These are phyloP conservation scores for Backusella tarrabulga DNA, from an alignment of 192 early-diverging fungal species.

Conservation along the genomic window DNA sequence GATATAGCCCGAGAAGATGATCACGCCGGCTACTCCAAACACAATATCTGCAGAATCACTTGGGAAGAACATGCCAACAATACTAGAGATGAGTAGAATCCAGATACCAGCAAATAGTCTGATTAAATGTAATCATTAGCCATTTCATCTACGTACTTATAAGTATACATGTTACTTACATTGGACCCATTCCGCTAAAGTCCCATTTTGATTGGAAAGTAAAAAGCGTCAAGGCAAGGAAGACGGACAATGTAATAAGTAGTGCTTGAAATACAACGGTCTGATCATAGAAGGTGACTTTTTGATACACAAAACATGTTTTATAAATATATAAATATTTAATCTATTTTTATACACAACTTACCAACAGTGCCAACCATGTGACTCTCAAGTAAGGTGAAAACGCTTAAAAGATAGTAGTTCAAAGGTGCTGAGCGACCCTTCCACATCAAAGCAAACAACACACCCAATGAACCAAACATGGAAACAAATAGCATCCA, in stretches of 20 bases:
- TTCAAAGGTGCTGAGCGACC: slow-evolving; percentile 62
- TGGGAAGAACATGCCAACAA: slow-evolving; percentile 72
- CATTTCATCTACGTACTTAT: neutral
- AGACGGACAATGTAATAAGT: slow-evolving; percentile 69
- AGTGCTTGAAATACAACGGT: slow-evolving; percentile 71
- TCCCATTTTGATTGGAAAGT: slow-evolving; percentile 74
- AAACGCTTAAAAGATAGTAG: slow-evolving; percentile 54
- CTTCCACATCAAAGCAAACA: slow-evolving; percentile 59
- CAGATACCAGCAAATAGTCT: slow-evolving; percentile 61
- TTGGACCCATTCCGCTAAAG: slow-evolving; percentile 61
- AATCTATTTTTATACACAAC: neutral
- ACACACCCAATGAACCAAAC: slow-evolving; percentile 44
- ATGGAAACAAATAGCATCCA: slow-evolving; percentile 60
- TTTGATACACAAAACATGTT: neutral
- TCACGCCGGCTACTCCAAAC: slow-evolving; percentile 54
- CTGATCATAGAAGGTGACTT: slow-evolving; percentile 65
- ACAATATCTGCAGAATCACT: slow-evolving; percentile 53
- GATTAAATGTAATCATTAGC: slow-evolving; percentile 14
- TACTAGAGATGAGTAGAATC: slow-evolving; percentile 56
- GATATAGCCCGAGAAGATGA: slow-evolving; percentile 80
- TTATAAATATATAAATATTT: neutral
- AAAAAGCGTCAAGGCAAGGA: slow-evolving; percentile 74
- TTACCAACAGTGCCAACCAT: slow-evolving; percentile 39
- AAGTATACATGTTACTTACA: slow-evolving; percentile 26
- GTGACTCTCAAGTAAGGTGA: slow-evolving; percentile 57